Evolutionary conservation across 2,329 filamentous ascomycete species (phyloP), one percentile per base, ranked within the genome.

Genomic region (Aspergillus sergii): DNA sequence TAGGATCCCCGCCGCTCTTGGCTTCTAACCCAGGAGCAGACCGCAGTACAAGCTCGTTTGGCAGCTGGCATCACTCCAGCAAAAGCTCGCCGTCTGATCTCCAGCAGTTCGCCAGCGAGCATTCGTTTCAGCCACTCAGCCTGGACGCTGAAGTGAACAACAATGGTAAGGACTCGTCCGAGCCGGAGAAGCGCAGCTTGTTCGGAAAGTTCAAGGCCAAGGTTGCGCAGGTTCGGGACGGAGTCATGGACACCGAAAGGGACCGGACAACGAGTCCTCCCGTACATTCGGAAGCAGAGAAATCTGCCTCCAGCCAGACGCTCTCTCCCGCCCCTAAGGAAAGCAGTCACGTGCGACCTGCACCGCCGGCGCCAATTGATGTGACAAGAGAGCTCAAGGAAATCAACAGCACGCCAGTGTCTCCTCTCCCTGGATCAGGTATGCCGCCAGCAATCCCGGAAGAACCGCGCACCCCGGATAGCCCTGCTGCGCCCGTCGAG

Each of bases 171-270:
- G 66, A 71, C 28, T 68, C 45, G 4, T 59, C 67, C 2, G 82
- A 83, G 56, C 74, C 79, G 1, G 84, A 88, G 66, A 87, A 85
- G 75, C 88, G 85, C 65, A 85, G 87, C 1, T 82, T 88, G 2
- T 85, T 90, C 67, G 86, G 84, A 8, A 90, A 89, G 81, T 84
- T 90, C 67, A 85, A 88, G 66, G 86, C 85, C 66, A 90, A 89
- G 76, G 82, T 90, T 61, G 82, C 80, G 12, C 77, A 82, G 57
- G 80, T 78, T 8, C 81, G 80, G 55, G 81, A 87, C 34, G 87
- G 88, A 50, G 83, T 85, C 34, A 83, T 83, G 62, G 81, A 85
- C 43, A 81, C 80, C 8, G 86, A 86, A 68, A 84, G 83, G 66
- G 82, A 81, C 58, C 77, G 82, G 26, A 80, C 84, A 19, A 84